Evolutionary conservation across 192 early-diverging fungal genomes (phyloP), one percentile per base, ranked within the genome.

Genomic region (Jimgerdemannia flammicorona): DNA sequence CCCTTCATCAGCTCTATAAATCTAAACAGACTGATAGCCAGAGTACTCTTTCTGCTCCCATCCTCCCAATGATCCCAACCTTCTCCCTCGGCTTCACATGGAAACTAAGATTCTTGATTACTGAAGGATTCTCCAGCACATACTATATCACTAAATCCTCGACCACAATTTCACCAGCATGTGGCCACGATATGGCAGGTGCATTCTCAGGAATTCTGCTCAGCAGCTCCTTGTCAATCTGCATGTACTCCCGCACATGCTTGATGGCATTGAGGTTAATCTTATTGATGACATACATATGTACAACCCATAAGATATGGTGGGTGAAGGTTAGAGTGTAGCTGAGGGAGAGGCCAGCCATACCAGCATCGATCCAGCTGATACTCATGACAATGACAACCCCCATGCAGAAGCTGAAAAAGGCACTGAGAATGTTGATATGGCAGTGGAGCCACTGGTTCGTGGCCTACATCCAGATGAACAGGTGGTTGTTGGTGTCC

Each of bases 11-110:
- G 87, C 72, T 94, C 92, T 76, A 95, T 84, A 42, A 97, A 91
- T 14, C 95, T 90, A 78, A 95, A 87, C 70, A 96, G 80, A 8
- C 91, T 87, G 66, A 94, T 83, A 3, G 90, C 88, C 69, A 96
- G 77, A 0, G 92, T 91, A 18, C 88, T 90, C 75, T 96, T 96
- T 41, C 94, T 94, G 3, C 91, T 90, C 40, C 94, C 9, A 2
- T 93, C 10, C 96, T 88, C 11, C 96, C 96, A 65, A 97, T 95
- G 65, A 98, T 91, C 59, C 95, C 97, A 75, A 99, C 92, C 78
- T 95, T 96, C 80, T 89, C 87, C 20, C 83, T 73, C 9, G 91
- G 87, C 3, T 83, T 83, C 64, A 95, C 90, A 3, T 79, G 44
- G 67, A 97, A 91, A 14, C 89, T 89, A 9, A 99, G 79, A 67